phyloP scores from a whole-genome alignment of 306 rosid genomes.

The Argentina anserina region DNA sequence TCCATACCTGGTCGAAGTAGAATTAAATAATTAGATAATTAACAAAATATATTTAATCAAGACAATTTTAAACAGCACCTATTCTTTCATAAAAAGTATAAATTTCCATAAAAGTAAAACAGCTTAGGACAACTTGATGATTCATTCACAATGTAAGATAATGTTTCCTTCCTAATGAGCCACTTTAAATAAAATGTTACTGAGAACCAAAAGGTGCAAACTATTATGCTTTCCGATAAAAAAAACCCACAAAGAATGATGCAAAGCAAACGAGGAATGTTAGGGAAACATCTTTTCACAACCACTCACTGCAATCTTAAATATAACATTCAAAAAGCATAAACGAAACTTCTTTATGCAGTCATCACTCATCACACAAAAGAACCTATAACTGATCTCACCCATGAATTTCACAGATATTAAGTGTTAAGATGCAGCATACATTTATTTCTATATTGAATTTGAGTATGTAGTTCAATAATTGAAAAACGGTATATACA shows the following conservation, averaged over 20 bases:
- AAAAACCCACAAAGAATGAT: neutral
- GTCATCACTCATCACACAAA: neutral
- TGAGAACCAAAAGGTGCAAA: neutral
- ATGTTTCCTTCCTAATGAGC: neutral
- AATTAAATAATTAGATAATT: constrained; percentile 6
- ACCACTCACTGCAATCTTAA: neutral
- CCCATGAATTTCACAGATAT: neutral
- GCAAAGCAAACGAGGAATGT: neutral
- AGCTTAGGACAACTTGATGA: neutral
- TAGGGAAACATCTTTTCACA: neutral
- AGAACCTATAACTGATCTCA: constrained; percentile 9
- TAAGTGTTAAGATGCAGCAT: neutral
- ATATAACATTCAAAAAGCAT: neutral
- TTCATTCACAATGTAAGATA: neutral
- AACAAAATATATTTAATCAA: neutral
- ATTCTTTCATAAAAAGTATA: neutral
- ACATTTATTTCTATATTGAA: neutral
- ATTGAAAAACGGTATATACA: neutral
- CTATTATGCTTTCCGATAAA: neutral
- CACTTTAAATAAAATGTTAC: neutral
- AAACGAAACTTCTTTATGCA: neutral
- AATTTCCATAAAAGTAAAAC: neutral
- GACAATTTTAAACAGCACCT: neutral
- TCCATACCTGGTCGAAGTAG: constrained; percentile 55
- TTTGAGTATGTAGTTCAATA: neutral